Conservation (phyloP, 1,139 yeast genomes). For the Pichia sp. region DNA sequence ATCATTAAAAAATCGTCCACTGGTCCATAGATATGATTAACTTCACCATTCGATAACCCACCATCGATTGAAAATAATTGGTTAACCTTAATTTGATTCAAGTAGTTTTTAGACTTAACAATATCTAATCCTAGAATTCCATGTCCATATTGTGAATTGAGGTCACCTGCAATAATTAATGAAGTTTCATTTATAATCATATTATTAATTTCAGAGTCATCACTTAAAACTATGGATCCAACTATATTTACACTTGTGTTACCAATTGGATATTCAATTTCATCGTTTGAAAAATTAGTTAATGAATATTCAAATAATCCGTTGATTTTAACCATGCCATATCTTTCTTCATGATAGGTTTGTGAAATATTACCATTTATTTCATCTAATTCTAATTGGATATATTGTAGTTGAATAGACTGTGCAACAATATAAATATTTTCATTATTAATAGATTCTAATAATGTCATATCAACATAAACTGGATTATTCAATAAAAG, state of each 20-base stretch:
- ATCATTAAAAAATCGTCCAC: constrained; percentile 29
- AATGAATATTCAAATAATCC: constrained; percentile 80
- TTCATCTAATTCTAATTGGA: constrained; percentile 48
- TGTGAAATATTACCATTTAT: constrained; percentile 33
- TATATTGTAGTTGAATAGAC: constrained; percentile 58
- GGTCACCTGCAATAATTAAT: constrained; percentile 44
- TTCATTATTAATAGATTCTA: constrained; percentile 15
- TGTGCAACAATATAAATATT: constrained; percentile 58
- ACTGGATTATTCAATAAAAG: constrained; percentile 24
- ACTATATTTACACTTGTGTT: constrained; percentile 62
- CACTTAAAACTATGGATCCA: constrained; percentile 41
- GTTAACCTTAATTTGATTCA: constrained; percentile 12
- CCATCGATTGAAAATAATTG: constrained; percentile 26
- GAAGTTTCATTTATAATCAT: constrained; percentile 30
- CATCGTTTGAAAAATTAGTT: constrained; percentile 49
- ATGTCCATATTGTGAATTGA: constrained; percentile 35
- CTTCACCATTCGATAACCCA: constrained; percentile 35
- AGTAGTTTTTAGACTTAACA: constrained; percentile 6
- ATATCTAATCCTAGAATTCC: constrained; percentile 30
- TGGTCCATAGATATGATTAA: constrained; percentile 20
- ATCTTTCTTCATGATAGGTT: neutral
- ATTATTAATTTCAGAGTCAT: constrained; percentile 37
- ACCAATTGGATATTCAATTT: constrained; percentile 37
- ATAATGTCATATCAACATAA: constrained; percentile 19
- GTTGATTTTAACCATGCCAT: constrained; percentile 36